Evolutionary conservation across 1,139 yeast genomes (phyloP).

Genomic region (Debaryomyces sp.): DNA sequence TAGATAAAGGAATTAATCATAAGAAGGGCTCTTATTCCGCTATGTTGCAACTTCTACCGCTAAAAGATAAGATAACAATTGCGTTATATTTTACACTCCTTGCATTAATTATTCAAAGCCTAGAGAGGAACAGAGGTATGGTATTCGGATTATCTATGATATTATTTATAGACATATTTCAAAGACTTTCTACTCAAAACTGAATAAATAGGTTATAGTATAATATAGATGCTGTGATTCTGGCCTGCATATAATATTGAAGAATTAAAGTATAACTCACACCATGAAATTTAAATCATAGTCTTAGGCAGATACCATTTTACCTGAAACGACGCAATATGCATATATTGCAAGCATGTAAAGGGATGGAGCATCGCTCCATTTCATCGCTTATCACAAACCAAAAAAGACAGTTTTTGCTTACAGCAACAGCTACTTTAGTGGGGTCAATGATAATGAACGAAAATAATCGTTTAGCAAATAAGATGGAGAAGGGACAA

Average conservation of each 20-base stretch:
- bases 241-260: background rate
- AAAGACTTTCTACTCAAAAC: background rate
- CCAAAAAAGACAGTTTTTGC: constrained; percentile 13
- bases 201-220: background rate
- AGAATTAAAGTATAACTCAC: background rate
- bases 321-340: background rate
- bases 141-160: constrained; percentile 4
- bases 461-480: constrained; percentile 55
- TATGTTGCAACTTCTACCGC: background rate
- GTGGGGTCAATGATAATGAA: constrained; percentile 42
- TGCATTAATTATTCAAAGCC: background rate
- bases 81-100: background rate
- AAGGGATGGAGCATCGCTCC: background rate
- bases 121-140: background rate
- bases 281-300: background rate
- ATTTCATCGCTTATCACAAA: background rate
- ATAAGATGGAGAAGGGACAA: constrained; percentile 59
- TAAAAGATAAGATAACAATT: background rate
- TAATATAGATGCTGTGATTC: background rate
- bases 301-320: background rate
- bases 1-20: background rate
- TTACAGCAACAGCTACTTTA: constrained; percentile 16
- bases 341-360: background rate
- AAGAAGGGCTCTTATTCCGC: background rate
- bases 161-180: constrained; percentile 4